Percentiles rank a stretch among this genome's conserved stretches.
Evolutionary conservation across 2,329 filamentous ascomycete genomes (phyloP).

Genomic region (Hansfordia pulvinata): DNA sequence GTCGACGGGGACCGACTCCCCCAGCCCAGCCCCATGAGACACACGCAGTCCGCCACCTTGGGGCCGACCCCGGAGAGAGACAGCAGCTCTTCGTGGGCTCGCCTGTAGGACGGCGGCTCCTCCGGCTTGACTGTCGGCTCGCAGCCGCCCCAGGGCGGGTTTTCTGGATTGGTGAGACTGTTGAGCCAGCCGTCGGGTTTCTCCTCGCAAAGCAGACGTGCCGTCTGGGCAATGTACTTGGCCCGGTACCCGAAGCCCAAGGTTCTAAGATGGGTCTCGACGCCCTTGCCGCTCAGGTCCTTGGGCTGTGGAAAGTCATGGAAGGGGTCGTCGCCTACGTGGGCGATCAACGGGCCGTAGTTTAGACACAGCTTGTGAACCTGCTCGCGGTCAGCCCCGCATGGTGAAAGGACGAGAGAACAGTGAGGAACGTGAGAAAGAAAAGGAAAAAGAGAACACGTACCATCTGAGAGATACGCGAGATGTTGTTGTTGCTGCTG

Average conservation of each 20-base stretch:
- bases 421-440: not conserved
- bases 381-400: constrained; percentile 19
- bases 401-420: constrained; percentile 1
- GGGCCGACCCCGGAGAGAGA: constrained; percentile 79
- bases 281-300: constrained; percentile 56
- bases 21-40: constrained; percentile 92
- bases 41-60: constrained; percentile 95
- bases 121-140: constrained; percentile 32
- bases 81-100: constrained; percentile 70
- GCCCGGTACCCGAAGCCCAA: constrained; percentile 92
- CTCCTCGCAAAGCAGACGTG: constrained; percentile 54
- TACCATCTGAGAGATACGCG: constrained; percentile 90
- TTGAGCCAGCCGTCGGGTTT: constrained; percentile 65
- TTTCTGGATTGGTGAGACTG: constrained; percentile 63
- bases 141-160: constrained; percentile 38
- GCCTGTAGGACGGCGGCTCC: constrained; percentile 51
- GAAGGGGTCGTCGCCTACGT: constrained; percentile 56
- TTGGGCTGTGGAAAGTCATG: constrained; percentile 78
- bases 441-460: constrained; percentile 2
- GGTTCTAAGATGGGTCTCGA: constrained; percentile 67
- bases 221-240: constrained; percentile 82
- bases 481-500: constrained; percentile 97
- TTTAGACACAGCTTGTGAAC: constrained; percentile 77
- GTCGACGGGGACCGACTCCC: constrained; percentile 87
- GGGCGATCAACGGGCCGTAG: constrained; percentile 67